phyloP scores from a whole-genome alignment of 73 alveolate species.

The Tetrahymena malaccensis region DNA sequence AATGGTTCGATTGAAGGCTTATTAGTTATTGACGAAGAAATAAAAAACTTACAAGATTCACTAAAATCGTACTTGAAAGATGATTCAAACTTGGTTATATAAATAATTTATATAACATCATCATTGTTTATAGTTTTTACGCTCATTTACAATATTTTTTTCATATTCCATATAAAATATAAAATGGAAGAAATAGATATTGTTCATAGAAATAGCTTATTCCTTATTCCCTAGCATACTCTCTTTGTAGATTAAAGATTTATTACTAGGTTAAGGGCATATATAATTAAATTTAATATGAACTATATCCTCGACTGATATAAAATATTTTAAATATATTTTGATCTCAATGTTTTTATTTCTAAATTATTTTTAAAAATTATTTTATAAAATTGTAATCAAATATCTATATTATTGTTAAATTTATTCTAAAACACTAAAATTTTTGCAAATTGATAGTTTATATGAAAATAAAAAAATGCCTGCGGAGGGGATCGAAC shows the following conservation, averaged over 20 bases:
- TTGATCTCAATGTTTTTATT: no score
- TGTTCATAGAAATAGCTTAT: neutral
- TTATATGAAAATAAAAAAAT: no score
- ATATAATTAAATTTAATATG: neutral
- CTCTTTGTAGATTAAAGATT: neutral
- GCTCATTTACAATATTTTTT: neutral
- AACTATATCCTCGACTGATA: neutral
- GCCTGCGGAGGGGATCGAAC: conserved; percentile 53
- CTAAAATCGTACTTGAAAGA: neutral
- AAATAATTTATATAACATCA: neutral
- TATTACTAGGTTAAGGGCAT: neutral
- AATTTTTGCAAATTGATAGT: no score
- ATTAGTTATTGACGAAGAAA: neutral
- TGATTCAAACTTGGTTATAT: neutral
- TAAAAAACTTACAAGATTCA: neutral
- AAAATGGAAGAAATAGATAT: neutral
- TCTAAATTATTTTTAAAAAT: no score
- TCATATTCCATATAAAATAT: neutral
- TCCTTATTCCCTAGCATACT: neutral
- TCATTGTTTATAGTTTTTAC: neutral
- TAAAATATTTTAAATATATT: neutral
- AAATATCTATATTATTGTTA: no score
- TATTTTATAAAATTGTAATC: no score
- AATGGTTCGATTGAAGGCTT: neutral
- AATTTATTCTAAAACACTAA: neutral